These are phyloP conservation scores for Picea glauca DNA, from an alignment of 75 land plant species.

Conservation along the genomic window DNA sequence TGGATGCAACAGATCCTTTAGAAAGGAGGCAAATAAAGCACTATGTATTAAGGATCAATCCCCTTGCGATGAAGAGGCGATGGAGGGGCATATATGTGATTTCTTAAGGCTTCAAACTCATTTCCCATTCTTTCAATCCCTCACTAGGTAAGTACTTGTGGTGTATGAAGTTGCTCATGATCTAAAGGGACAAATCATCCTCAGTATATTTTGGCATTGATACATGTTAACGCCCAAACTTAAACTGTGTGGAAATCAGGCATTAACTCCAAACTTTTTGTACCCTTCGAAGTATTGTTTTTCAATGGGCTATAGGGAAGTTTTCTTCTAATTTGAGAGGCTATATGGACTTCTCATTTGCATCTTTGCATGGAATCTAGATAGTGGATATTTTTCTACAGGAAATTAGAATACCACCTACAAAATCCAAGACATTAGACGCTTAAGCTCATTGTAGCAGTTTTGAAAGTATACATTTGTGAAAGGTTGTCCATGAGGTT, in stretches of 20 bases:
- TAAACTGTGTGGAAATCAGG: background rate
- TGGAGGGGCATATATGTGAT: too few species aligned
- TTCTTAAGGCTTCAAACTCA: too few species aligned
- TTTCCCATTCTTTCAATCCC: too few species aligned
- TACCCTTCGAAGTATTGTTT: slow-evolving; percentile 54
- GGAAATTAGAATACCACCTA: slow-evolving; percentile 86
- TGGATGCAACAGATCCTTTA: too few species aligned
- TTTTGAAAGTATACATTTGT: slow-evolving; percentile 65
- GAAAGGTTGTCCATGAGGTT: slow-evolving; percentile 72
- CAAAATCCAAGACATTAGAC: slow-evolving; percentile 71
- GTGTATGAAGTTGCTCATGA: too few species aligned
- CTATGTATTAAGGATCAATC: too few species aligned
- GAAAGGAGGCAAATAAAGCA: too few species aligned
- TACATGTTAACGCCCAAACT: too few species aligned
- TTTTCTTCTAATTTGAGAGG: slow-evolving; percentile 50
- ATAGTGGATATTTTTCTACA: slow-evolving; percentile 67
- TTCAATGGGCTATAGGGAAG: slow-evolving; percentile 90
- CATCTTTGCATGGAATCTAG: slow-evolving; percentile 78
- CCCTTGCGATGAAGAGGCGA: too few species aligned
- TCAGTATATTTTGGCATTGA: too few species aligned
- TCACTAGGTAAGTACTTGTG: too few species aligned
- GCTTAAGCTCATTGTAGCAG: slow-evolving; percentile 36
- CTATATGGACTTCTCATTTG: slow-evolving; percentile 74
- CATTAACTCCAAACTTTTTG: slow-evolving; percentile 31
- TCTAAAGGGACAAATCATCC: too few species aligned